Evolutionary conservation across 1,284 basidiomycete genomes (phyloP), one percentile per base, ranked within the genome.

Genomic region (Leccinum griseonigrum): DNA sequence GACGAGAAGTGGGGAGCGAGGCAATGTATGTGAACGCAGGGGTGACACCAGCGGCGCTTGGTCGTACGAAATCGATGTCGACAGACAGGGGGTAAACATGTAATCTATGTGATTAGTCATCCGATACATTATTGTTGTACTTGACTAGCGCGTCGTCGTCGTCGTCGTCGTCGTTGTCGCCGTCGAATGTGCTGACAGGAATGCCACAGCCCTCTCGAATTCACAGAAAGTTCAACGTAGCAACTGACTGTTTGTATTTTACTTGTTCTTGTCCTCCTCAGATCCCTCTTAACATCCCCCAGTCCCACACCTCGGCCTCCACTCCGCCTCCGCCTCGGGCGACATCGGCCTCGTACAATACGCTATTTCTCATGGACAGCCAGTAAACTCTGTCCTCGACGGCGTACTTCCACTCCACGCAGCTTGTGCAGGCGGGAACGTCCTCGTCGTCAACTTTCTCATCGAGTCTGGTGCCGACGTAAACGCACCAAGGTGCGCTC

Each of bases 401-500:
- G 95, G 95, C 56, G 90, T 97, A 4, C 85, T 96, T 31, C 95
- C 95, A 1, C 82, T 98, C 14, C 95, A 98, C 73, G 94, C 93
- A 4, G 95, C 95, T 1, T 91, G 87, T 68, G 91, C 92, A 0
- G 92, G 92, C 29, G 95, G 95, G 1, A 91, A 86, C 71, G 89
- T 91, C 63, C 83, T 88, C 58, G 91, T 97, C 56, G 93, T 97
- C 31, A 85, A 85, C 71, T 82, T 95, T 69, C 79, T 98, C 60
- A 91, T 98, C 69, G 92, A 96, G 65, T 80, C 87, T 62, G 95
- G 95, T 18, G 95, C 95, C 26, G 95, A 98, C 73, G 94, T 97
- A 50, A 97, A 97, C 76, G 93, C 93, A 8, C 89, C 92, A 65
- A 82, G 90, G 90, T 90, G 59, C 73, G 71, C 71, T 57, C 31